phyloP scores from a whole-genome alignment of 208 protist genomes.

The Tritrichomonas foetus region DNA sequence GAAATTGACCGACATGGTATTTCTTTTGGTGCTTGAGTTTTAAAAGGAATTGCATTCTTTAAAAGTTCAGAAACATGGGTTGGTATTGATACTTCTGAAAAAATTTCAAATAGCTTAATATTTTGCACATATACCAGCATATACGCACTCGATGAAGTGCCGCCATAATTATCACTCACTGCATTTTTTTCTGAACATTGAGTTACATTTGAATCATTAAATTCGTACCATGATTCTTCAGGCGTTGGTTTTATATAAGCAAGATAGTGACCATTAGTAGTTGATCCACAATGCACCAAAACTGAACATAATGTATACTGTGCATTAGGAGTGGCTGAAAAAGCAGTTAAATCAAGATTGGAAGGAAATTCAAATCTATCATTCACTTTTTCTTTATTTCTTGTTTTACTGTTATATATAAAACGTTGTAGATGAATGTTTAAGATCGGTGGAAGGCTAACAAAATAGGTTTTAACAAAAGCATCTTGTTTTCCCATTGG shows the following conservation, averaged over 20 bases:
- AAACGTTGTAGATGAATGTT: constrained; percentile 78
- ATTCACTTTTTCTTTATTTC: constrained; percentile 67
- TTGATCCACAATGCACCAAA: constrained; percentile 72
- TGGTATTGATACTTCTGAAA: no score
- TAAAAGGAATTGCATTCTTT: no score
- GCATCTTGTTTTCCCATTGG: constrained; percentile 72
- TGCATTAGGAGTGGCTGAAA: constrained; percentile 27
- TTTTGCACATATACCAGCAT: background rate
- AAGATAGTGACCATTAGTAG: constrained; percentile 76
- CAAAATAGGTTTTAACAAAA: constrained; percentile 65
- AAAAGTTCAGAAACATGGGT: no score
- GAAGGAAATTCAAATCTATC: constrained; percentile 60
- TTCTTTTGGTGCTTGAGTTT: no score
- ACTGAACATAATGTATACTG: constrained; percentile 64
- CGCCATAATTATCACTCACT: constrained; percentile 63
- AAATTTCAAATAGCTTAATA: background rate
- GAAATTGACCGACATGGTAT: no score
- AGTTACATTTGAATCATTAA: constrained; percentile 72
- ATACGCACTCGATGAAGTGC: background rate
- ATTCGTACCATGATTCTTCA: constrained; percentile 60
- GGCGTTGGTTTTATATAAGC: constrained; percentile 64
- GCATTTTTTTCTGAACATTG: constrained; percentile 56
- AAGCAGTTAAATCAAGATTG: constrained; percentile 57
- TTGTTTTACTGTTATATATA: constrained; percentile 67
- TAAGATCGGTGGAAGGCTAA: constrained; percentile 68